Evolutionary conservation across 2,329 filamentous ascomycete species (phyloP).

Genomic region (Myriangium duriaei): DNA sequence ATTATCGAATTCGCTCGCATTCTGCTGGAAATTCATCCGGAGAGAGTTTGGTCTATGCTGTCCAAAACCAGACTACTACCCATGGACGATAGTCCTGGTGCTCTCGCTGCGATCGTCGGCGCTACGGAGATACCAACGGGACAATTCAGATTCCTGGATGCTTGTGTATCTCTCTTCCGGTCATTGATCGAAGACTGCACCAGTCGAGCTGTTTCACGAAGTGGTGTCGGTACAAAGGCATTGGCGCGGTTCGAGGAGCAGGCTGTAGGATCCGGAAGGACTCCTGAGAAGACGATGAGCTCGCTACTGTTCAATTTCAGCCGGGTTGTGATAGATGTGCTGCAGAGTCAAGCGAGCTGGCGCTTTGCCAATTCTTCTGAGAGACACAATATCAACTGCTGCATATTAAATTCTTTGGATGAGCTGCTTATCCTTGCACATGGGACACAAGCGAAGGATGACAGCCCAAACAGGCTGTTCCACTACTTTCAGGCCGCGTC

Average conservation of each 20-base stretch:
- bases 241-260: constrained; percentile 35
- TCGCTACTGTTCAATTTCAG: constrained; percentile 61
- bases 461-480: constrained; percentile 40
- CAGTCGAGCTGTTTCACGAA: constrained; percentile 54
- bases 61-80: constrained; percentile 69
- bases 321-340: constrained; percentile 65
- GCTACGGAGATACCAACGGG: constrained; percentile 66
- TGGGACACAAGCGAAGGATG: constrained; percentile 53
- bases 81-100: constrained; percentile 61
- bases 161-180: constrained; percentile 61
- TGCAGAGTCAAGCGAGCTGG: constrained; percentile 80
- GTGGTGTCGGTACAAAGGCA: constrained; percentile 37
- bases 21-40: constrained; percentile 59
- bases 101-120: constrained; percentile 67
- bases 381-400: constrained; percentile 53
- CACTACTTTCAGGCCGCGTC: constrained; percentile 60
- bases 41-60: constrained; percentile 81
- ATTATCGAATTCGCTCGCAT: constrained; percentile 72
- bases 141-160: constrained; percentile 64
- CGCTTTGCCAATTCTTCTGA: constrained; percentile 59
- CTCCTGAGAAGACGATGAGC: constrained; percentile 65
- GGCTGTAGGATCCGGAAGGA: constrained; percentile 49
- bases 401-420: constrained; percentile 57
- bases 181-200: constrained; percentile 65
- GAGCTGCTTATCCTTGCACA: constrained; percentile 61